Evolutionary conservation across 495 filamentous ascomycete genomes (phyloP).

Genomic region (Penicillium paxilli): DNA sequence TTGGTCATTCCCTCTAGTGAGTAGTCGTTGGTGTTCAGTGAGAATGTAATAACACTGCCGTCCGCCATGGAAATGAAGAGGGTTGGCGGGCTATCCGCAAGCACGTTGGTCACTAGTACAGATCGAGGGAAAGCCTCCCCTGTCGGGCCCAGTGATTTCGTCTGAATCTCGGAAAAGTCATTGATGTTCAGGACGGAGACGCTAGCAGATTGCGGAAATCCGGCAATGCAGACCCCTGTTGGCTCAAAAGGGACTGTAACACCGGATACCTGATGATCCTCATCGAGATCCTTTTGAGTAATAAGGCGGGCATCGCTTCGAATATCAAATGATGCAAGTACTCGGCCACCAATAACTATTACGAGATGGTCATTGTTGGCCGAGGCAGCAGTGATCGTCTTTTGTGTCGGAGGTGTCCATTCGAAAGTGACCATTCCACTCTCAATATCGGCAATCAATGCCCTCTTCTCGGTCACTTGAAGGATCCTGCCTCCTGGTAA

Average conservation of each 20-base stretch:
- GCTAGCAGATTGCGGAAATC: slow-evolving; percentile 77
- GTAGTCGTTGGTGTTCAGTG: slow-evolving; percentile 57
- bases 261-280: slow-evolving; percentile 78
- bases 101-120: slow-evolving; percentile 72
- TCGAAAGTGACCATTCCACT: slow-evolving; percentile 65
- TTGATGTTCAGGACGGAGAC: slow-evolving; percentile 69
- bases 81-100: slow-evolving; percentile 63
- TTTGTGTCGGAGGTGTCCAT: slow-evolving; percentile 61
- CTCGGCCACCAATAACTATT: slow-evolving; percentile 70
- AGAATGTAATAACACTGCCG: slow-evolving; percentile 86
- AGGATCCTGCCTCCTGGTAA: slow-evolving; percentile 62
- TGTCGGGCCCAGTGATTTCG: slow-evolving; percentile 57
- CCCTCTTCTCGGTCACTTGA: slow-evolving; percentile 72
- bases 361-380: slow-evolving; percentile 66
- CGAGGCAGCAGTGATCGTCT: slow-evolving; percentile 75
- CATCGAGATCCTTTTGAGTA: slow-evolving; percentile 57
- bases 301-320: slow-evolving; percentile 54
- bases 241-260: slow-evolving; percentile 61
- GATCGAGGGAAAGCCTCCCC: slow-evolving; percentile 76
- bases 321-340: slow-evolving; percentile 66
- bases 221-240: slow-evolving; percentile 64
- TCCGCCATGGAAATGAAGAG: slow-evolving; percentile 94
- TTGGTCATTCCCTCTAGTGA: slow-evolving; percentile 71
- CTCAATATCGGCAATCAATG: slow-evolving; percentile 65
- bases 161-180: slow-evolving; percentile 61